These are phyloP conservation scores for Phyllosticta citribraziliensis DNA, from an alignment of 2,329 filamentous ascomycete species.

Conservation along the genomic window DNA sequence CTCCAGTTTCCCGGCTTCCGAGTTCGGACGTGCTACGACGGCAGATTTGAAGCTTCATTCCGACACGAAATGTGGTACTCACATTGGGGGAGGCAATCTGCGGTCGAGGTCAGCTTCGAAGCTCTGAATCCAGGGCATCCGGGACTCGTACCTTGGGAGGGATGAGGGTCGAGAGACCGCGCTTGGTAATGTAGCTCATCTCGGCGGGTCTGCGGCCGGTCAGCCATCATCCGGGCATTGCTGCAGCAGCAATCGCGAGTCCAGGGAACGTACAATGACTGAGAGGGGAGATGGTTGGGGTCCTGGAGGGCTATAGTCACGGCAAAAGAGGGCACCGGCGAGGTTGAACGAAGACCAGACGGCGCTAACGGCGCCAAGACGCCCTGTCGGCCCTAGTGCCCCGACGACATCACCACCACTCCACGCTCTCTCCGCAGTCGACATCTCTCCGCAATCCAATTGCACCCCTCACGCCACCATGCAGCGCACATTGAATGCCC, in stretches of 20 bases:
- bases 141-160: conserved; percentile 76
- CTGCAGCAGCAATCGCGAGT: neutral
- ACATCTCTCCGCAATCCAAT: conserved; percentile 3
- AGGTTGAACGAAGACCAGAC: conserved; percentile 9
- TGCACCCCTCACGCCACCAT: neutral
- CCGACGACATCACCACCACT: neutral
- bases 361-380: conserved; percentile 2
- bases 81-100: conserved; percentile 79
- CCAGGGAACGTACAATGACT: conserved; percentile 6
- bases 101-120: conserved; percentile 28
- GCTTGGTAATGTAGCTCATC: conserved; percentile 89
- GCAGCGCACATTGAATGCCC: conserved; percentile 26
- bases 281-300: conserved; percentile 10
- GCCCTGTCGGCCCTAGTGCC: neutral
- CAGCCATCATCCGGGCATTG: conserved; percentile 17
- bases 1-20: conserved; percentile 1
- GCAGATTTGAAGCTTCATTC: neutral
- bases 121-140: neutral
- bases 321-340: conserved; percentile 4
- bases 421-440: neutral
- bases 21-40: neutral
- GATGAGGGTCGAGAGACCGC: conserved; percentile 95
- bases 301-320: conserved; percentile 2
- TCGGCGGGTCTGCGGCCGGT: conserved; percentile 39
- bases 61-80: conserved; percentile 32